Evolutionary conservation across 371 early-diverging fungal species (phyloP).

Genomic region (Rhizopus sp.): DNA sequence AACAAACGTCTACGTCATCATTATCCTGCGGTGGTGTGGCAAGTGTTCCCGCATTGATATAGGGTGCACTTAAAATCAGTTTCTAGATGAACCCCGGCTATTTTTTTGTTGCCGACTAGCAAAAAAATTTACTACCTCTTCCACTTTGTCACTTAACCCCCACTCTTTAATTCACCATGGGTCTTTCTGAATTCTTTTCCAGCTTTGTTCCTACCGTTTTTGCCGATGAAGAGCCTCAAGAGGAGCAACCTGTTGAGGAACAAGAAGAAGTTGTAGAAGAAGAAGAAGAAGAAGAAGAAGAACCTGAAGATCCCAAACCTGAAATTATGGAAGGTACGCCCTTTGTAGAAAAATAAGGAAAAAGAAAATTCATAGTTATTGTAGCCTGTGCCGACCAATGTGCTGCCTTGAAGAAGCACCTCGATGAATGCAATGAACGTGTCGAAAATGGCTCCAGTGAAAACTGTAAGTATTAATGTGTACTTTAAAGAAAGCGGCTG

Average conservation of each 20-base stretch:
- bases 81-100: no score
- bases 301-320: constrained; percentile 51
- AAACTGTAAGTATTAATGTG: constrained; percentile 41
- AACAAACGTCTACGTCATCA: no score
- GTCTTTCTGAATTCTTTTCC: constrained; percentile 52
- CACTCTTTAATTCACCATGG: constrained; percentile 34
- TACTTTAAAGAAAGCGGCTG: not conserved
- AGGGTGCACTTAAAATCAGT: no score
- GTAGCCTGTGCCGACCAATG: constrained; percentile 52
- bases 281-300: constrained; percentile 42
- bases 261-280: constrained; percentile 34
- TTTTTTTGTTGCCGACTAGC: not conserved
- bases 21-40: no score
- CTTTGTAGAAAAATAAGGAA: not conserved
- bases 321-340: constrained; percentile 50
- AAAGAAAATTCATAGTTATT: not conserved
- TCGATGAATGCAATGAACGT: constrained; percentile 60
- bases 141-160: constrained; percentile 18
- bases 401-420: constrained; percentile 50
- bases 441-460: constrained; percentile 58
- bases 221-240: constrained; percentile 41
- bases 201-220: constrained; percentile 53
- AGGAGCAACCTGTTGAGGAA: constrained; percentile 30
- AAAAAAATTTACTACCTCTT: constrained; percentile 12
- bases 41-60: no score